These are phyloP conservation scores for Jaltomata sinuosa DNA, from an alignment of 257 asterid species.

Conservation along the genomic window DNA sequence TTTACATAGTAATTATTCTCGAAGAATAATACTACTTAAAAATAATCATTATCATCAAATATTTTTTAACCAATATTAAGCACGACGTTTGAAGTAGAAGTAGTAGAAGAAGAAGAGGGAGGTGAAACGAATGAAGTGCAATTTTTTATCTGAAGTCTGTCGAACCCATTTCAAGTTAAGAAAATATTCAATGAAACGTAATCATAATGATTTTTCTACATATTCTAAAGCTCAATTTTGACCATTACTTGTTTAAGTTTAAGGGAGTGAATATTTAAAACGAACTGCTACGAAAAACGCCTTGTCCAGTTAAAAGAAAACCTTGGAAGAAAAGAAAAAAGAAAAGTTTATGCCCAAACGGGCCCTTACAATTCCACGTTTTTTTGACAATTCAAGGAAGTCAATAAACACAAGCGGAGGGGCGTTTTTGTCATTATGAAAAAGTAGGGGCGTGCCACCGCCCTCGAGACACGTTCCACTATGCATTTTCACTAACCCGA, in stretches of 20 bases:
- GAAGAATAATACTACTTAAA: no score
- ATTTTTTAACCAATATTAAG: no score
- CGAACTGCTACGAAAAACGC: no score
- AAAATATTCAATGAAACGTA: no score
- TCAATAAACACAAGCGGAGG: background rate
- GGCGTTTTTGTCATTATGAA: background rate
- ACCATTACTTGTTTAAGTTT: background rate
- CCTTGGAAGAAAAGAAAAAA: background rate
- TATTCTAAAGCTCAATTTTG: background rate
- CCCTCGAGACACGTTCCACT: conserved; percentile 15
- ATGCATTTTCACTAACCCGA: conserved; percentile 8
- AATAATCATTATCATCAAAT: no score
- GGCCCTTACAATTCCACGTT: background rate
- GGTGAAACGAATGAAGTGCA: no score
- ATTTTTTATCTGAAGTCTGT: no score
- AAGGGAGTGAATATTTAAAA: background rate
- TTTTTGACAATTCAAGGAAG: background rate
- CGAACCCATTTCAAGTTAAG: no score
- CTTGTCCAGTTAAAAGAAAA: no score
- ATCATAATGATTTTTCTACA: background rate
- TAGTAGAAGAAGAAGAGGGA: no score
- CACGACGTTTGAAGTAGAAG: no score
- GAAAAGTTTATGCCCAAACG: background rate
- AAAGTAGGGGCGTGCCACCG: conserved; percentile 19
- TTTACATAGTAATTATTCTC: no score